These are phyloP conservation scores for Lojkania enalia DNA, from an alignment of 2,329 filamentous ascomycete genomes.

Conservation along the genomic window DNA sequence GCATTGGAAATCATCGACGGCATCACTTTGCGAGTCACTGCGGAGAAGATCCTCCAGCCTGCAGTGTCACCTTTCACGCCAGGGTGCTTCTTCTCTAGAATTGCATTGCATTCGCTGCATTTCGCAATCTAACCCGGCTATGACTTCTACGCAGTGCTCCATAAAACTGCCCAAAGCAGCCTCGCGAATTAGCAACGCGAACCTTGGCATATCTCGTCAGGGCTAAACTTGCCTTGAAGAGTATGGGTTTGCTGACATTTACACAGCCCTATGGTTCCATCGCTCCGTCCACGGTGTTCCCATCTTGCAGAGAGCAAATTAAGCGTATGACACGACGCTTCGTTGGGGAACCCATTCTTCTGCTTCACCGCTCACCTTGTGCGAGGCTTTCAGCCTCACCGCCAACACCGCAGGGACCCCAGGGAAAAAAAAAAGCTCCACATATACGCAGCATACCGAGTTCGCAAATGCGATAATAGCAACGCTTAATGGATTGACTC, in stretches of 20 bases:
- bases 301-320: conserved; percentile 11
- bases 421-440: too few relatives aligned
- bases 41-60: neutral
- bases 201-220: too few relatives aligned
- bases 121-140: too few relatives aligned
- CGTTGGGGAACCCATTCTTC: neutral
- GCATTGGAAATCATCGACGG: too few relatives aligned
- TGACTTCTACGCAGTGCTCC: too few relatives aligned
- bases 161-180: too few relatives aligned
- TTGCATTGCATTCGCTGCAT: neutral
- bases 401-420: conserved; percentile 4
- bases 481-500: too few relatives aligned
- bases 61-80: neutral
- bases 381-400: conserved; percentile 13
- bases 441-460: conserved; percentile 9
- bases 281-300: conserved; percentile 9
- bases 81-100: neutral
- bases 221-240: too few relatives aligned
- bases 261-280: conserved; percentile 19
- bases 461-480: neutral
- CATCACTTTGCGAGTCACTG: too few relatives aligned
- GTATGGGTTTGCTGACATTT: conserved; percentile 5
- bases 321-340: conserved; percentile 10
- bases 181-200: too few relatives aligned
- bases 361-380: conserved; percentile 14